Conservation (phyloP, 1,139 yeast species). For the Debaryomyces singareniensis region DNA sequence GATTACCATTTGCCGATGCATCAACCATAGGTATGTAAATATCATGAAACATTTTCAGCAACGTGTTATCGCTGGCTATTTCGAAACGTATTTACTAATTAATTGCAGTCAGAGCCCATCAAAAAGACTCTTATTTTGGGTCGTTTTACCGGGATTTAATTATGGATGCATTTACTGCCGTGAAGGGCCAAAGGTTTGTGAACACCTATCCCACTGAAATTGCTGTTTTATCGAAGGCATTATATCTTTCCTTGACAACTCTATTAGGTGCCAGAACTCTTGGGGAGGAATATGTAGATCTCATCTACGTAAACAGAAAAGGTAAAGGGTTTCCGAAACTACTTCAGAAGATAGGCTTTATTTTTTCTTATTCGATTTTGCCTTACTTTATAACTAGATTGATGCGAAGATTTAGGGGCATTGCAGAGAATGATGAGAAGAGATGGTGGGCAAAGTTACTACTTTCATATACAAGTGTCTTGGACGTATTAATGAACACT, state of each 20-base stretch:
- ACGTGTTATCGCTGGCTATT: neutral
- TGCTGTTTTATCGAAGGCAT: constrained; percentile 47
- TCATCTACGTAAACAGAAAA: constrained; percentile 55
- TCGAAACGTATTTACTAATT: constrained; percentile 6
- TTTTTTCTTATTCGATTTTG: constrained; percentile 47
- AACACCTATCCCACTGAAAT: constrained; percentile 62
- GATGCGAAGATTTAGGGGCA: constrained; percentile 19
- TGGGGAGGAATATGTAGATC: constrained; percentile 92
- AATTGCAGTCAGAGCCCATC: constrained; percentile 63
- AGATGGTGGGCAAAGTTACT: constrained; percentile 14
- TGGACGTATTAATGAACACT: constrained; percentile 51
- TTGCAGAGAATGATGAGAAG: constrained; percentile 11
- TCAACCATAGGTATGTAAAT: constrained; percentile 40
- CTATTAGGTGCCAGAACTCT: constrained; percentile 70
- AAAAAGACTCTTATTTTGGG: constrained; percentile 76
- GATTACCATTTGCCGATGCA: constrained; percentile 41
- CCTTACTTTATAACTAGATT: constrained; percentile 45
- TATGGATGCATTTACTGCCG: constrained; percentile 47
- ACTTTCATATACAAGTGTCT: constrained; percentile 35
- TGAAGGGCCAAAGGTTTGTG: constrained; percentile 64
- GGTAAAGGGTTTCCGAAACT: constrained; percentile 47
- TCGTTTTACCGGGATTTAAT: constrained; percentile 48
- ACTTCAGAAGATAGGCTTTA: constrained; percentile 44
- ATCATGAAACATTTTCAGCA: neutral
- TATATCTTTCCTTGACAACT: constrained; percentile 70